Evolutionary conservation across 148 eudicot genomes (phyloP), one percentile per base, ranked within the genome.

Genomic region (Persicaria maculosa): DNA sequence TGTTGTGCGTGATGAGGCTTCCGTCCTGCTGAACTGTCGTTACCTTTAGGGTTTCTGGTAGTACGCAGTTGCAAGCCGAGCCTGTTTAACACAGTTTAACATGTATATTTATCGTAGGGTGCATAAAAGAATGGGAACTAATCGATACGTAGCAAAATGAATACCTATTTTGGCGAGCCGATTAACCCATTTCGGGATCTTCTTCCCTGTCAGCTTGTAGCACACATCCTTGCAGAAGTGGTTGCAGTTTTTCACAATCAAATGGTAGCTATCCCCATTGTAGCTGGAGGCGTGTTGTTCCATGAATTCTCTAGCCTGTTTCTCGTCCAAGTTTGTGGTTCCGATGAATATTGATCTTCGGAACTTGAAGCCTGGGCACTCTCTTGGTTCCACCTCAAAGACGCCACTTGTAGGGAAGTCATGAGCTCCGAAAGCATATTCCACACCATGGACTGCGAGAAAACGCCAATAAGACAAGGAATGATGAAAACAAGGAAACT

Each of bases 381-480:
- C 89, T 46, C 88, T 88, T 53, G 98, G 98, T 50, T 89, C 98
- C 68, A 91, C 98, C 81, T 91, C 98, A 77, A 93, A 91, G 7
- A 93, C 89, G 6, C 98, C 98, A 75, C 93, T 93, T 6, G 89
- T 85, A 54, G 98, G 86, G 78, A 77, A 85, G 74, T 91, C 98
- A 77, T 93, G 98, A 75, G 98, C 98, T 68, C 98, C 98, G 82
- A 89, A 93, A 55, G 98, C 98, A 74, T 93, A 93, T 76, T 93
- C 98, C 57, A 91, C 88, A 15, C 97, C 97, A 79, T 93, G 98
- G 80, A 91, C 98, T 93, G 84, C 70, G 58, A 85, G 55, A 47
- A 6, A 54, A 20, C 5, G 43, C 45, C 17, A 70, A 6, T 1
- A 25, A n/a, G 8, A 36, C 2, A 58, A 10, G 14, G 7, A 1